Evolutionary conservation across 2,329 filamentous ascomycete species (phyloP).

Genomic region (Kalaharituber pfeilii): DNA sequence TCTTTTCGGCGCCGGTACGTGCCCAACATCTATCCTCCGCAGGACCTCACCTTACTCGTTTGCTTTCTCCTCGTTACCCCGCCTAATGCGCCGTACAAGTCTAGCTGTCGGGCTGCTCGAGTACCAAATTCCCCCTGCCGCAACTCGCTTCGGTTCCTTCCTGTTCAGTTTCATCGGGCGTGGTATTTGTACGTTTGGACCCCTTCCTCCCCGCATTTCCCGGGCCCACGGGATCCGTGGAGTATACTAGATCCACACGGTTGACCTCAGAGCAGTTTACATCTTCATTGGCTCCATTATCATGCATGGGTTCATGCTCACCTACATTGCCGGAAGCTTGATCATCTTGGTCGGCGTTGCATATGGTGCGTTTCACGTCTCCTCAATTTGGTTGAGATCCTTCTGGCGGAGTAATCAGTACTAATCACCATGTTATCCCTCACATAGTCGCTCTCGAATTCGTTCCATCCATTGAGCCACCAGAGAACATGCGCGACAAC

Average conservation of each 20-base stretch:
- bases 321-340: constrained; percentile 58
- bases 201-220: neutral
- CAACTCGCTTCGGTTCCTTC: constrained; percentile 88
- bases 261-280: constrained; percentile 52
- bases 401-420: neutral
- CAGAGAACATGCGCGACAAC: constrained; percentile 62
- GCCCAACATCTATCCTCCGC: neutral
- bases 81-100: neutral
- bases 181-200: constrained; percentile 59
- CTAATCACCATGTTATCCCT: neutral
- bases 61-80: constrained; percentile 28
- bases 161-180: constrained; percentile 95
- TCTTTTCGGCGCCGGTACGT: constrained; percentile 67
- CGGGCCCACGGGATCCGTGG: neutral
- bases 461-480: constrained; percentile 60
- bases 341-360: constrained; percentile 61
- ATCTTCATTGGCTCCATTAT: constrained; percentile 83
- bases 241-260: neutral
- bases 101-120: constrained; percentile 34
- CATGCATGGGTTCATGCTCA: constrained; percentile 47
- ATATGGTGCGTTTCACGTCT: constrained; percentile 38
- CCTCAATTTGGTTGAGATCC: neutral
- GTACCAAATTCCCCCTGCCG: constrained; percentile 85
- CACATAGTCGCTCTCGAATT: constrained; percentile 46
- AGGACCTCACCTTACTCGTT: constrained; percentile 3